These are phyloP conservation scores for Colletotrichum tanaceti DNA, from an alignment of 2,329 filamentous ascomycete species.

Conservation along the genomic window DNA sequence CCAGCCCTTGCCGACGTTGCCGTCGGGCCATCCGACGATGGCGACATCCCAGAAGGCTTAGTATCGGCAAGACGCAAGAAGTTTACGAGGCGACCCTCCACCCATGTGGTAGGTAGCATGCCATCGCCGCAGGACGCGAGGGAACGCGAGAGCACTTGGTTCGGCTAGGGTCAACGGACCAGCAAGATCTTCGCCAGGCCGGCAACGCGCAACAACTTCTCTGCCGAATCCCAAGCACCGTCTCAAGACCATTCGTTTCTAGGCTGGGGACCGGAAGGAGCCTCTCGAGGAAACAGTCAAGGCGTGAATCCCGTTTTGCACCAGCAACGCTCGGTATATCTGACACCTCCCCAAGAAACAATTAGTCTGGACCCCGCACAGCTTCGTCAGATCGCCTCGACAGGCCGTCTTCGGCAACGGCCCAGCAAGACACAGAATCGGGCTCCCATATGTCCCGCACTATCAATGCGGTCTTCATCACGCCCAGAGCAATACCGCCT, in stretches of 20 bases:
- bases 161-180: constrained; percentile 36
- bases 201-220: constrained; percentile 38
- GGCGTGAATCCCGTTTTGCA: background rate
- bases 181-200: constrained; percentile 39
- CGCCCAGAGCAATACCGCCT: constrained; percentile 2
- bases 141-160: constrained; percentile 45
- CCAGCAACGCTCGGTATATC: constrained; percentile 9
- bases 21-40: constrained; percentile 34
- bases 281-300: background rate
- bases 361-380: background rate
- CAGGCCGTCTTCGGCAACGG: constrained; percentile 20
- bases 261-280: constrained; percentile 12
- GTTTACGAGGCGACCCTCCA: constrained; percentile 41
- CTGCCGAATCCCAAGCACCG: constrained; percentile 29
- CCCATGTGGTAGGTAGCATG: constrained; percentile 3
- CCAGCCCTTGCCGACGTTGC: constrained; percentile 28
- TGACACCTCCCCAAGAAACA: background rate
- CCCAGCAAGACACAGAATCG: background rate
- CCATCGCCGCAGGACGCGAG: constrained; percentile 24
- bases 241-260: constrained; percentile 37
- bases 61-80: constrained; percentile 50
- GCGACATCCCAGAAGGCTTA: constrained; percentile 48
- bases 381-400: constrained; percentile 32
- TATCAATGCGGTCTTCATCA: background rate
- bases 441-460: background rate